A percentile compares a stretch with the other conserved stretches of the same genome.
Evolutionary conservation across 345 rosid species (phyloP).

Genomic region (Microthlaspi erraticum): DNA sequence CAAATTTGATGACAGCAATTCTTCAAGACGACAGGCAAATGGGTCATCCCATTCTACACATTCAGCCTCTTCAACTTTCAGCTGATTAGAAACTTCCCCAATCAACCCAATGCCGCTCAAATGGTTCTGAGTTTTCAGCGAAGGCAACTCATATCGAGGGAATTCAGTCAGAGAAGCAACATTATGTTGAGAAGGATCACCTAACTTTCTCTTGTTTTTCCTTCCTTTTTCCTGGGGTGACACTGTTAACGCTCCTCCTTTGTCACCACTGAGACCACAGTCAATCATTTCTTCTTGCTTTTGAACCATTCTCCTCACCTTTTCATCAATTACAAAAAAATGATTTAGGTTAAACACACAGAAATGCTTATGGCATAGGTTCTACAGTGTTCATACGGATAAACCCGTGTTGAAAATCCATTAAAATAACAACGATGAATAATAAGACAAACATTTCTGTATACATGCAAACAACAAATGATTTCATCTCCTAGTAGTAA

Average conservation of each 20-base stretch:
- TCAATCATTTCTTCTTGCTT: slow-evolving; percentile 41
- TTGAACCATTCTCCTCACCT: slow-evolving; percentile 38
- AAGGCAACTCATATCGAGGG: slow-evolving; percentile 45
- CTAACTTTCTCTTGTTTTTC: slow-evolving; percentile 86
- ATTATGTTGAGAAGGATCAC: slow-evolving; percentile 61
- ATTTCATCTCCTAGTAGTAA: slow-evolving; percentile 1
- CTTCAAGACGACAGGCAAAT: slow-evolving; percentile 76
- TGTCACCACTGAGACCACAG: slow-evolving; percentile 30
- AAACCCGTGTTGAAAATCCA: not conserved
- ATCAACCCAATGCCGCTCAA: not conserved
- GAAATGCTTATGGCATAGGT: slow-evolving; percentile 1
- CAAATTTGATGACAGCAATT: slow-evolving; percentile 55
- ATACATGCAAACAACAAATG: slow-evolving; percentile 2
- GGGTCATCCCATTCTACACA: slow-evolving; percentile 89
- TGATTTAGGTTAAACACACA: slow-evolving; percentile 9
- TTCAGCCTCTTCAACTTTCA: slow-evolving; percentile 48
- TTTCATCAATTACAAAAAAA: slow-evolving; percentile 23
- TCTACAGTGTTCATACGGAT: slow-evolving; percentile 7
- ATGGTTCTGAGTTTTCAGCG: slow-evolving; percentile 36
- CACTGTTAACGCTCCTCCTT: slow-evolving; percentile 44
- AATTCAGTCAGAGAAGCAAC: slow-evolving; percentile 43
- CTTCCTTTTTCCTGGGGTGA: slow-evolving; percentile 78
- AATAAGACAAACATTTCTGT: not conserved
- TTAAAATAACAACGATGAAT: not conserved
- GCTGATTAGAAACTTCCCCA: slow-evolving; percentile 27